phyloP scores from a whole-genome alignment of 148 eudicot species.

The Cornus kousa region DNA sequence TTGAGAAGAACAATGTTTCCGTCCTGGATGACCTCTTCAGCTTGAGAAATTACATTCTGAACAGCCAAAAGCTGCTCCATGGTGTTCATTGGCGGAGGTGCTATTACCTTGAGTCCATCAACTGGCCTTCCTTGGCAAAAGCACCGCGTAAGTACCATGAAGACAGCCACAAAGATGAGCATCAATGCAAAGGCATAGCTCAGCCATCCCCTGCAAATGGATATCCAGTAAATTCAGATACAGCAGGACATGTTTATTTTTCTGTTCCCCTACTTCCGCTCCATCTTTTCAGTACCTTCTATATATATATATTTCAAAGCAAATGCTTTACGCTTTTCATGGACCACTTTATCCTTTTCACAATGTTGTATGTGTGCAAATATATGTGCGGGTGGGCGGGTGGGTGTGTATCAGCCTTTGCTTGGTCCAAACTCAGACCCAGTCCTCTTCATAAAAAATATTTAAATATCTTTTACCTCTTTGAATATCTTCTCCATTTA shows the following conservation, averaged over 20 bases:
- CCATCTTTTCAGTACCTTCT: too few relatives aligned
- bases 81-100: conserved; percentile 78
- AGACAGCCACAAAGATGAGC: conserved; percentile 46
- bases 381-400: too few relatives aligned
- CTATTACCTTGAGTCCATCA: conserved; percentile 59
- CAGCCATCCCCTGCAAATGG: conserved; percentile 79
- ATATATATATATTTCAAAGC: neutral
- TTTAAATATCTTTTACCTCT: too few relatives aligned
- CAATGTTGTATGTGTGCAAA: too few relatives aligned
- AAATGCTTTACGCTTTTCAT: neutral
- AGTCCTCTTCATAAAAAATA: too few relatives aligned
- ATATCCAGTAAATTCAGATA: neutral
- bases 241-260: too few relatives aligned
- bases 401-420: too few relatives aligned
- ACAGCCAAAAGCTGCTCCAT: conserved; percentile 96
- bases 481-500: too few relatives aligned
- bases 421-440: too few relatives aligned
- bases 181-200: conserved; percentile 45
- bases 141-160: conserved; percentile 60
- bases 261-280: too few relatives aligned
- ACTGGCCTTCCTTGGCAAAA: conserved; percentile 48
- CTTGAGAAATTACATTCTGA: conserved; percentile 81
- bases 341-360: neutral
- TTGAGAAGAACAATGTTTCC: conserved; percentile 82
- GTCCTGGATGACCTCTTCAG: conserved; percentile 81